Conservation (phyloP, 371 early-diverging fungal species). For the Chytridiales sp. region DNA sequence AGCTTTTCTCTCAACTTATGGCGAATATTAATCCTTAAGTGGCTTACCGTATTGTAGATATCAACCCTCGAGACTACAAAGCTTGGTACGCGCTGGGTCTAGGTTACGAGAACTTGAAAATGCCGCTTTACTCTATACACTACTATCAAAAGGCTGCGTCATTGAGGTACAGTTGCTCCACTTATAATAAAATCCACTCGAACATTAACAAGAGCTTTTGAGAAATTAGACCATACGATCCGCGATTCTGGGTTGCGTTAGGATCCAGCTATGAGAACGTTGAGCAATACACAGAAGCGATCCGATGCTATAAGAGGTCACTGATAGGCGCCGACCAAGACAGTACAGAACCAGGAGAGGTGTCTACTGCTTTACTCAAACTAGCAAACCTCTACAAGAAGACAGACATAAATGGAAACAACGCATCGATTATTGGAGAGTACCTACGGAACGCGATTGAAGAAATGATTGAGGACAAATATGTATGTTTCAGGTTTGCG, state of each 20-base stretch:
- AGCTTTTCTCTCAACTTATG: conserved; percentile 1
- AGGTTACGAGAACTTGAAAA: conserved; percentile 80
- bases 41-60: conserved; percentile 49
- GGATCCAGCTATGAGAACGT: conserved; percentile 66
- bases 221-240: conserved; percentile 65
- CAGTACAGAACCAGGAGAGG: too few relatives aligned
- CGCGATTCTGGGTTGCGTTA: conserved; percentile 76
- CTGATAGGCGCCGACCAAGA: conserved; percentile 51
- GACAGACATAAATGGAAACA: too few relatives aligned
- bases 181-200: neutral
- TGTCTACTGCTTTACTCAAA: too few relatives aligned
- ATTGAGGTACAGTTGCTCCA: conserved; percentile 47
- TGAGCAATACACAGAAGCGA: conserved; percentile 54
- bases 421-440: neutral
- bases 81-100: conserved; percentile 95
- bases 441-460: neutral
- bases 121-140: conserved; percentile 78
- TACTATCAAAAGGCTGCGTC: conserved; percentile 82
- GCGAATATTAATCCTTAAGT: too few relatives aligned
- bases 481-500: conserved; percentile 21
- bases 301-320: conserved; percentile 69
- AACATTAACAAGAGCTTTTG: neutral
- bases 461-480: conserved; percentile 10
- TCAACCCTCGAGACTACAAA: conserved; percentile 80
- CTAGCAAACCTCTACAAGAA: too few relatives aligned